A percentile compares a stretch with the other conserved stretches of the same genome.
These are phyloP conservation scores for Diplosphaera chodatii DNA, from an alignment of 139 green algal genomes.

Conservation along the genomic window DNA sequence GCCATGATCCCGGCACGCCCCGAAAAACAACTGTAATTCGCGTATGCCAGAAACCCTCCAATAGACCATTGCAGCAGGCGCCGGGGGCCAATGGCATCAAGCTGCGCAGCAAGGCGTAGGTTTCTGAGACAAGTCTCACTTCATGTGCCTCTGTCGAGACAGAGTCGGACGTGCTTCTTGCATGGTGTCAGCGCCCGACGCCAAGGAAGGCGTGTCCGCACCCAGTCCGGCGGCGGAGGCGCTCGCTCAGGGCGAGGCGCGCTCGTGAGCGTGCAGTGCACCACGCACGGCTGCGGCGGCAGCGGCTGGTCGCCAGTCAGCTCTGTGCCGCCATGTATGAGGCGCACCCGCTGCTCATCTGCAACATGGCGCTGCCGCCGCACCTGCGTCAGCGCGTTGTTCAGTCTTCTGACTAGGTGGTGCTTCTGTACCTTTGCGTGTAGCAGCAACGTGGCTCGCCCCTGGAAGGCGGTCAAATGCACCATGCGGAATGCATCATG, in stretches of 20 bases:
- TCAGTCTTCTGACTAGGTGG: too few species aligned
- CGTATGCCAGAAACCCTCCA: neutral
- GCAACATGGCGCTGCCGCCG: neutral
- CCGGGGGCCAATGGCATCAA: neutral
- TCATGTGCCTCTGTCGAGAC: too few species aligned
- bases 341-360: neutral
- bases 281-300: neutral
- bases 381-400: neutral
- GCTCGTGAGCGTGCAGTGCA: neutral
- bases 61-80: neutral
- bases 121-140: too few species aligned
- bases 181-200: too few species aligned
- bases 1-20: too few species aligned
- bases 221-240: neutral
- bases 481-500: too few species aligned
- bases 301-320: neutral
- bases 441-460: too few species aligned
- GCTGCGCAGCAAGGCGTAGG: too few species aligned
- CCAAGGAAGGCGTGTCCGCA: too few species aligned
- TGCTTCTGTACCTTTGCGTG: too few species aligned
- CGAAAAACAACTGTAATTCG: neutral
- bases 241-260: neutral
- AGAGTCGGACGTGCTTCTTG: too few species aligned
- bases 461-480: too few species aligned
- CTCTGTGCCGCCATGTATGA: neutral